phyloP scores from a whole-genome alignment of 176 grass and related monocot genomes.

The Cenchrus purpureus region DNA sequence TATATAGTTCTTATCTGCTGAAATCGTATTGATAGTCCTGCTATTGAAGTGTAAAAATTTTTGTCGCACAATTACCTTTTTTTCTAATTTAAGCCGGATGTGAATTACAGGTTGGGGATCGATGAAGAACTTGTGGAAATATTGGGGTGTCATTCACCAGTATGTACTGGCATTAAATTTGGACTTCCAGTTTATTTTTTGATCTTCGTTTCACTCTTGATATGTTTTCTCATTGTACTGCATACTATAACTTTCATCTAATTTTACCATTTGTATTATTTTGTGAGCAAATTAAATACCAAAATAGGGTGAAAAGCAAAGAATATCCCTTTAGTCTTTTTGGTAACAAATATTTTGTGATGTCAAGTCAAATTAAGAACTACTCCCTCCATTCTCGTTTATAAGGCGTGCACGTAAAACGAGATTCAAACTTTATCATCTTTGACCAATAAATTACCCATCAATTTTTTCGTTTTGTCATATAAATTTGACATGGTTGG shows the following conservation, averaged over 20 bases:
- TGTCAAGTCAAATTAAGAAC: neutral
- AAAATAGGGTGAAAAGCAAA: neutral
- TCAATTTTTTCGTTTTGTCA: too few species aligned
- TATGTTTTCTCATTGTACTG: neutral
- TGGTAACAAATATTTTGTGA: neutral
- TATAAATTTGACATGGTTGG: too few species aligned
- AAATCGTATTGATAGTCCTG: constrained; percentile 5
- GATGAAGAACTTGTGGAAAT: constrained; percentile 86
- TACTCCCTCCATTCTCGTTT: too few species aligned
- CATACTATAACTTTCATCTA: neutral
- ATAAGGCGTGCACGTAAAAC: too few species aligned
- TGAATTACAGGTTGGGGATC: constrained; percentile 76
- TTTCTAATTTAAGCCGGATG: constrained; percentile 32
- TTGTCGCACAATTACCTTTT: neutral
- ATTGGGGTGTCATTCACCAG: constrained; percentile 75
- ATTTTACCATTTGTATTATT: constrained; percentile 11
- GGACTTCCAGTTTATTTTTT: neutral
- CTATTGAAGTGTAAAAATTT: neutral
- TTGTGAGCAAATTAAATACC: neutral
- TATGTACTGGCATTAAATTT: constrained; percentile 39
- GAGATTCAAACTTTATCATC: too few species aligned
- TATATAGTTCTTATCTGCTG: neutral
- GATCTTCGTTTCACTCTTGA: neutral
- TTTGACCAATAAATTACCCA: too few species aligned
- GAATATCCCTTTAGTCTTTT: neutral